Percentiles rank a stretch among this genome's conserved stretches.
These are phyloP conservation scores for Fusarium neocosmosporiellum DNA, from an alignment of 2,329 filamentous ascomycete genomes.

Conservation along the genomic window DNA sequence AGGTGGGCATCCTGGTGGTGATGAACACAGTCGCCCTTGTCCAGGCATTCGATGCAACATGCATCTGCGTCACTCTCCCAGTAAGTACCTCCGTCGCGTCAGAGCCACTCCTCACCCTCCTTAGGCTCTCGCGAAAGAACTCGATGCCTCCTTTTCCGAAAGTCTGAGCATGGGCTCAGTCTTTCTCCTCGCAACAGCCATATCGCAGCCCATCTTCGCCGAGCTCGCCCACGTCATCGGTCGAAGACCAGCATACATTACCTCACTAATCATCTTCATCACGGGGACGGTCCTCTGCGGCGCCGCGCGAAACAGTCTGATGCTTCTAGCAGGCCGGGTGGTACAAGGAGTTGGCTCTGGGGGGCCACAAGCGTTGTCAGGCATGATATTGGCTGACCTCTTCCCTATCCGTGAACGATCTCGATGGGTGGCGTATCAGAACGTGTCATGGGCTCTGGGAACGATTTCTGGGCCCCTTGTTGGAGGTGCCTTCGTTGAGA, in stretches of 20 bases:
- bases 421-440: slow-evolving; percentile 52
- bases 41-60: slow-evolving; percentile 44
- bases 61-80: slow-evolving; percentile 44
- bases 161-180: slow-evolving; percentile 64
- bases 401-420: slow-evolving; percentile 56
- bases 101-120: neutral
- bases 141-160: slow-evolving; percentile 41
- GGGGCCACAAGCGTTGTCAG: slow-evolving; percentile 48
- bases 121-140: slow-evolving; percentile 39
- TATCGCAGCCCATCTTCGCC: slow-evolving; percentile 64
- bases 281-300: slow-evolving; percentile 55
- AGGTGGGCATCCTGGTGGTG: slow-evolving; percentile 31
- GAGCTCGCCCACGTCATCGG: slow-evolving; percentile 52
- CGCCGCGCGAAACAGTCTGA: slow-evolving; percentile 43
- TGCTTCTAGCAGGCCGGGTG: slow-evolving; percentile 48
- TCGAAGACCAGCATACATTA: slow-evolving; percentile 44
- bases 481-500: slow-evolving; percentile 37
- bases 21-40: slow-evolving; percentile 37
- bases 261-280: slow-evolving; percentile 46
- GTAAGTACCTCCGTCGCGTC: slow-evolving; percentile 15
- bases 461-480: slow-evolving; percentile 53
- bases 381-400: slow-evolving; percentile 51
- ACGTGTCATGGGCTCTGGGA: slow-evolving; percentile 65
- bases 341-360: slow-evolving; percentile 53
- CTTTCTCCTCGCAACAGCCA: slow-evolving; percentile 74